Percentiles rank a stretch among this genome's conserved stretches.
These are phyloP conservation scores for Trichoderma gracile DNA, from an alignment of 2,329 filamentous ascomycete species.

Conservation along the genomic window DNA sequence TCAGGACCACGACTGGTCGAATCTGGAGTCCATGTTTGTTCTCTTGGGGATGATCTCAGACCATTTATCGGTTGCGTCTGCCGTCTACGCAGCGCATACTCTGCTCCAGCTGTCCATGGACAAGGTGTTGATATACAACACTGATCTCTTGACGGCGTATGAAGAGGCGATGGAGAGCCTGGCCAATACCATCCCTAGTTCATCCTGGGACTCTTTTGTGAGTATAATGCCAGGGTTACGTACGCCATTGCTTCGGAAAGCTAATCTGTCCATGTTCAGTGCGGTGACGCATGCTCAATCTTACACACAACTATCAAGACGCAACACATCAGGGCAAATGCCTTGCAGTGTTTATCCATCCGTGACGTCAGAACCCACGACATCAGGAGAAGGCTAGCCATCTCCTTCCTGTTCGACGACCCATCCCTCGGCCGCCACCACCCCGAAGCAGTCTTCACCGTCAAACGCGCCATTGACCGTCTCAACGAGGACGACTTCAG, in stretches of 20 bases:
- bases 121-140: conserved; percentile 47
- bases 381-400: conserved; percentile 65
- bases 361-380: conserved; percentile 53
- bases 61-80: conserved; percentile 39
- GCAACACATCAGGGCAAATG: conserved; percentile 56
- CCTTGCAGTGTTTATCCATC: conserved; percentile 61
- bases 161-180: conserved; percentile 49
- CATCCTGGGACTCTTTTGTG: conserved; percentile 47
- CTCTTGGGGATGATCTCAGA: conserved; percentile 45
- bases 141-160: conserved; percentile 44
- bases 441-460: conserved; percentile 45
- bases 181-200: conserved; percentile 43
- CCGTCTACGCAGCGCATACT: conserved; percentile 46
- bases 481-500: conserved; percentile 53
- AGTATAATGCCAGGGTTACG: conserved; percentile 32
- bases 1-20: conserved; percentile 48
- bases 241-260: not conserved
- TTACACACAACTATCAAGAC: conserved; percentile 48
- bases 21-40: conserved; percentile 46
- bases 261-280: conserved; percentile 41
- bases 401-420: conserved; percentile 62
- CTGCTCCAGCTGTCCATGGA: conserved; percentile 60
- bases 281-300: conserved; percentile 49
- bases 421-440: conserved; percentile 43
- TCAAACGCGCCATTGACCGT: conserved; percentile 49